Base-by-base conservation (phyloP, 2,329 filamentous ascomycete genomes). In the Trichoderma breve region DNA sequence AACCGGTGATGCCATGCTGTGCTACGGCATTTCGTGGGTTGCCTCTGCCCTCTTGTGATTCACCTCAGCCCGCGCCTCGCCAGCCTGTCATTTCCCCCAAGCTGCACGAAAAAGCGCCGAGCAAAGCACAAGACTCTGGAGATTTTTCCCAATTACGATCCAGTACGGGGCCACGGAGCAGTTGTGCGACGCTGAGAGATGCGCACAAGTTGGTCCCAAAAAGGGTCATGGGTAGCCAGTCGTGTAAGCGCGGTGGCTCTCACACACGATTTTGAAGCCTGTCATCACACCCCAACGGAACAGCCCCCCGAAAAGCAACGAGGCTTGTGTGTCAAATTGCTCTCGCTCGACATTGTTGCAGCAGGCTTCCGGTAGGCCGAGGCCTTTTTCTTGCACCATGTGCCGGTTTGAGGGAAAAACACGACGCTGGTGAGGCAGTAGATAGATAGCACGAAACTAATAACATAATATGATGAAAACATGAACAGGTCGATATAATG, bases 211-310 rank as follows among this genome's bases (percentile, higher is more conserved):
- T 26, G 28, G 47, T 43, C 21, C 34, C 43, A 43, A 36, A 70
- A 61, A 43, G 47, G 67, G 57, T 70, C 67, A 70, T 70, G 67
- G 55, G 67, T 53, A 53, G 43, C 6, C 21, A 12, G 57, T 30
- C 47, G 67, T 70, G 67, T 70, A 70, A 70, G 67, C 67, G 39
- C 66, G 58, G 43, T 65, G 62, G 62, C 28, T 53, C 39, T 53
- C 43, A 65, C 39, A 47, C 39, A 26, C 28, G 39, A 43, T 43
- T 43, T 43, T 9, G 28, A 24, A 14, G 9, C 26, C 32, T 24
- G 63, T 66, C 47, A 66, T 55, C 47, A 64, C 62, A 64, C 60
- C 62, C 62, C 32, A 64, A 43, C 39, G n/a, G 39, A 43, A 43
- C 39, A 43, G 39, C 39, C 39, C 62, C 62, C 51, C n/a, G n/a